phyloP scores from a whole-genome alignment of 78 protist genomes.

The Polysphondylium violaceum region DNA sequence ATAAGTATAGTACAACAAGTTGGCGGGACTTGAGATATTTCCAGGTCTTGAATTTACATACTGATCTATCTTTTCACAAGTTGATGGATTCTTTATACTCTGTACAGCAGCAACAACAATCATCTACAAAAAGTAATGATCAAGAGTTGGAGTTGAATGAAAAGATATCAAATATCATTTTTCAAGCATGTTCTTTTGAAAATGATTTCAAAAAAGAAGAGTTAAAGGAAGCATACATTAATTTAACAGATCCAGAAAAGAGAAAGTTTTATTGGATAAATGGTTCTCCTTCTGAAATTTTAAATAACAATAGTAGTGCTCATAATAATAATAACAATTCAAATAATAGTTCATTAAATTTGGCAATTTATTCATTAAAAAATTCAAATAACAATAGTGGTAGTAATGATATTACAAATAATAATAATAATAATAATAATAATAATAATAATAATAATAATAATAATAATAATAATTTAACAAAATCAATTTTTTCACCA shows the following conservation, averaged over 20 bases:
- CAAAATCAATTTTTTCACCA: constrained; percentile 25
- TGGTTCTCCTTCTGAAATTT: neutral
- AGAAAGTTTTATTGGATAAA: constrained; percentile 43
- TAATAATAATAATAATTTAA: neutral
- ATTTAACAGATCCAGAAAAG: constrained; percentile 16
- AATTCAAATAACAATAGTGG: too few relatives aligned
- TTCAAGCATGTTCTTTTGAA: neutral
- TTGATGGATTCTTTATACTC: constrained; percentile 7
- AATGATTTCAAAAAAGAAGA: neutral
- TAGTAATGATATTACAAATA: neutral
- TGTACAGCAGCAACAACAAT: neutral
- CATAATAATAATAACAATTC: neutral
- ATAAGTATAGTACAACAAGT: constrained; percentile 7
- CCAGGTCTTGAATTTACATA: constrained; percentile 10
- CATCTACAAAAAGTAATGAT: neutral
- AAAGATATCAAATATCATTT: neutral
- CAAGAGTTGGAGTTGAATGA: constrained; percentile 38
- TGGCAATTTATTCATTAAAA: constrained; percentile 33
- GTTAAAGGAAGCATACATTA: constrained; percentile 26
- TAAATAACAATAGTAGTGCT: too few relatives aligned
- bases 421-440: too few relatives aligned
- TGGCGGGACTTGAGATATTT: constrained; percentile 14
- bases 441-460: too few relatives aligned
- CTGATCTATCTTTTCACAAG: neutral
- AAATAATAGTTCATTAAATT: neutral